Conservation (phyloP, 2,329 filamentous ascomycete species). For the Pseudogymnoascus sp. region DNA sequence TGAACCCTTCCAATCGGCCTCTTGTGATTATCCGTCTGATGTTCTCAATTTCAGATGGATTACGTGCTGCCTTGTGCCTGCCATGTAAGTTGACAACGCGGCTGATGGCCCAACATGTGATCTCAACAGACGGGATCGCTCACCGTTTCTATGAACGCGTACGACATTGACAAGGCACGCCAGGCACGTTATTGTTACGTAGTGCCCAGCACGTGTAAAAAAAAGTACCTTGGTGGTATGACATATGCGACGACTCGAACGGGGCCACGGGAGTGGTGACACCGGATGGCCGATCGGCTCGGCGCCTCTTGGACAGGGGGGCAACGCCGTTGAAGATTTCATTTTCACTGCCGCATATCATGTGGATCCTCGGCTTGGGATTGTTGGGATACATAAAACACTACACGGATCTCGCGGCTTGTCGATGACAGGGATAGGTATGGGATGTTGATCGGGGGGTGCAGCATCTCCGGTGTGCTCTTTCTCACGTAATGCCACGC, state of each 20-base stretch:
- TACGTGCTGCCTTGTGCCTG: background rate
- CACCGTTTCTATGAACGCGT: background rate
- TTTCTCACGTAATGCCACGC: background rate
- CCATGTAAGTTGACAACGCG: background rate
- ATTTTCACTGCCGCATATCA: background rate
- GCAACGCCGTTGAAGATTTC: constrained; percentile 3
- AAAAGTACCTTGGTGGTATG: background rate
- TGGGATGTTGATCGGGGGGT: background rate
- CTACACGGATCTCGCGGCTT: background rate
- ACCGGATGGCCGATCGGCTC: background rate
- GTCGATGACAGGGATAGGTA: background rate
- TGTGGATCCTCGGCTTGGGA: constrained; percentile 7
- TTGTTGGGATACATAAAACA: background rate
- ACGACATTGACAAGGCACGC: background rate
- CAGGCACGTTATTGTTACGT: constrained; percentile 3
- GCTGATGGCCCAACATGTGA: background rate
- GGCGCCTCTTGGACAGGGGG: background rate
- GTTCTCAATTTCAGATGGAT: background rate
- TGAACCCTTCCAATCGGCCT: background rate
- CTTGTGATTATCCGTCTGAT: constrained; percentile 4
- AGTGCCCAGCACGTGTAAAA: constrained; percentile 1
- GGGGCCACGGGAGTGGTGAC: background rate
- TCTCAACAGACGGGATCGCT: background rate
- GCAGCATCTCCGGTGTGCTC: background rate
- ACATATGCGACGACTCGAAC: background rate